Base-by-base conservation (phyloP, 208 protist species). In the Leptomonas seymouri region DNA sequence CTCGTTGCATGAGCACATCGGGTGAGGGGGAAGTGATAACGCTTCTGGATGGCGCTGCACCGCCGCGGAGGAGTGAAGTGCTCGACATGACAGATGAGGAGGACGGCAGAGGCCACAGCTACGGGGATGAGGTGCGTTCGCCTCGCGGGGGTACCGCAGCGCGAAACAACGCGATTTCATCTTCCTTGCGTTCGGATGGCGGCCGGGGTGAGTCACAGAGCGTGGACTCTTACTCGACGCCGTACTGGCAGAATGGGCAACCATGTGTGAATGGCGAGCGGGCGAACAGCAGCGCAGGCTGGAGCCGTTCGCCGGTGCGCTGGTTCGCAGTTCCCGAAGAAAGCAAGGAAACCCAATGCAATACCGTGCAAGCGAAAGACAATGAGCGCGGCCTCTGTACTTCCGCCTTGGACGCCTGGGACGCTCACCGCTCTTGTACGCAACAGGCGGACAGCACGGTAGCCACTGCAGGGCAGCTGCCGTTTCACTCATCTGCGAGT, bases 221-320 rank as follows among this genome's bases (percentile, higher is more conserved):
- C 18, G 21, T 57, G 5, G 12, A 4, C 1, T 55, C 61, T 0
- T 67, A n/a, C 18, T 57, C 36, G 20, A n/a, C 21, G 6, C 46
- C 60, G 4, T 28, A 31, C 9, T 18, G 57, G 27, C n/a, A 27
- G 28, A 39, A 34, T 21, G 31, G 8, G 56, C 9, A 1, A 39
- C 9, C 39, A 85, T 68, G 95, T 15, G 23, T 28, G 11, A 6
- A 18, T n/a, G 42, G 45, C 27, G 28, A 25, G 0, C 39, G 20
- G 44, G 25, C 60, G 8, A 9, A 45, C 20, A 18, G 31, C 16
- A 25, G 23, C 12, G 28, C 1, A 2, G n/a, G 0, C 39, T 77
- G 64, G 70, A 39, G 46, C 14, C 66, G 70, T 30, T 71, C 76
- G 31, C 54, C 59, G 7, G 61, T 68, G 23, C 71, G 64, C 23